Conservation (phyloP, 129 eudicot genomes). For the Chrysanthemum makinoi region DNA sequence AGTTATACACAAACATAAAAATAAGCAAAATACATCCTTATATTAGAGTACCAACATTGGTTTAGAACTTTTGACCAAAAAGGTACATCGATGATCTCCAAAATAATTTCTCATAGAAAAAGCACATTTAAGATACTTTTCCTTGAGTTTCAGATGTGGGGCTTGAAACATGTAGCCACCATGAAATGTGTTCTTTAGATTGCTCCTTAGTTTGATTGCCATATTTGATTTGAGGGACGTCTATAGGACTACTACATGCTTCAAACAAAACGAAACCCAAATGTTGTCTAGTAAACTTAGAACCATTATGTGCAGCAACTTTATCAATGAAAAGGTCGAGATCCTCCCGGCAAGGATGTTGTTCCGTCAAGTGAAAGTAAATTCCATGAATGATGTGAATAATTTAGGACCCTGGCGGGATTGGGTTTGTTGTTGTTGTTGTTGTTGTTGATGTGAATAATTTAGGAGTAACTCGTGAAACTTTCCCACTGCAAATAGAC, state of each 20-base stretch:
- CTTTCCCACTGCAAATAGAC: constrained; percentile 65
- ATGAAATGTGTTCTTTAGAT: constrained; percentile 49
- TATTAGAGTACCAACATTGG: background rate
- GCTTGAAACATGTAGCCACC: constrained; percentile 69
- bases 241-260: constrained; percentile 82
- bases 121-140: constrained; percentile 36
- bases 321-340: constrained; percentile 6
- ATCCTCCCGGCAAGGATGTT: constrained; percentile 71
- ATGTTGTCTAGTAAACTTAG: background rate
- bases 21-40: background rate
- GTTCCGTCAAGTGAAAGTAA: constrained; percentile 71
- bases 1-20: too few species aligned
- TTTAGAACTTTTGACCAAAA: background rate
- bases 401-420: too few species aligned
- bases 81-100: constrained; percentile 5
- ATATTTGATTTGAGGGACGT: constrained; percentile 75
- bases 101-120: background rate
- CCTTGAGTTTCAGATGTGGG: constrained; percentile 63
- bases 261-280: constrained; percentile 15
- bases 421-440: too few species aligned
- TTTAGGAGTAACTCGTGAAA: constrained; percentile 67
- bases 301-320: background rate
- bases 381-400: constrained; percentile 80
- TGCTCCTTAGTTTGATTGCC: constrained; percentile 46
- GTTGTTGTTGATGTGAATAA: constrained; percentile 49